Percentiles rank a stretch among this genome's conserved stretches.
phyloP scores from a whole-genome alignment of 345 rosid species.

The Dimocarpus longan region DNA sequence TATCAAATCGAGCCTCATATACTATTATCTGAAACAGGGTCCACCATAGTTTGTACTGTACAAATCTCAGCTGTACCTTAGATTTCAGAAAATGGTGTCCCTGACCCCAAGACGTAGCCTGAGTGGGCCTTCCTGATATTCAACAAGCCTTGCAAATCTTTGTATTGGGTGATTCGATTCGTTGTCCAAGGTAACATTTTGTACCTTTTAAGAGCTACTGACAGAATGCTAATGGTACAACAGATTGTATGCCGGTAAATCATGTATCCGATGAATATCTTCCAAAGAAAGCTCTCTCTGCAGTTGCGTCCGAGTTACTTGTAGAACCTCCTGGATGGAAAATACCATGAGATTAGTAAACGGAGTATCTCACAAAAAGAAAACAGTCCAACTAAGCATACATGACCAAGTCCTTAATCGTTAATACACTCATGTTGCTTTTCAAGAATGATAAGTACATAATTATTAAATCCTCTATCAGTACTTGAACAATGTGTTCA shows the following conservation, averaged over 20 bases:
- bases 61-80: constrained; percentile 13
- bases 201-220: neutral
- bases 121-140: neutral
- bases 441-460: neutral
- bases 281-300: constrained; percentile 86
- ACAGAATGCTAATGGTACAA: constrained; percentile 52
- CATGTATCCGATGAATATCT: constrained; percentile 71
- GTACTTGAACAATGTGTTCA: neutral
- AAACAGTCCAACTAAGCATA: neutral
- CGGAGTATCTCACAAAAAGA: neutral
- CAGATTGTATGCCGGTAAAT: constrained; percentile 86
- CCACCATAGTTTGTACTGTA: neutral
- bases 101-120: neutral
- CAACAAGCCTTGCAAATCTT: constrained; percentile 1
- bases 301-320: constrained; percentile 74
- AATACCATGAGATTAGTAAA: neutral
- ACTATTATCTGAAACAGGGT: constrained; percentile 8
- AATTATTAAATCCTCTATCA: too few species aligned
- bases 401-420: neutral
- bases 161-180: neutral
- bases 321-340: constrained; percentile 72
- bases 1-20: neutral
- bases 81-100: neutral
- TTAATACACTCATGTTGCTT: neutral
- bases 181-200: neutral